These are phyloP conservation scores for Aspergillus amoenus DNA, from an alignment of 2,329 filamentous ascomycete species.

Conservation along the genomic window DNA sequence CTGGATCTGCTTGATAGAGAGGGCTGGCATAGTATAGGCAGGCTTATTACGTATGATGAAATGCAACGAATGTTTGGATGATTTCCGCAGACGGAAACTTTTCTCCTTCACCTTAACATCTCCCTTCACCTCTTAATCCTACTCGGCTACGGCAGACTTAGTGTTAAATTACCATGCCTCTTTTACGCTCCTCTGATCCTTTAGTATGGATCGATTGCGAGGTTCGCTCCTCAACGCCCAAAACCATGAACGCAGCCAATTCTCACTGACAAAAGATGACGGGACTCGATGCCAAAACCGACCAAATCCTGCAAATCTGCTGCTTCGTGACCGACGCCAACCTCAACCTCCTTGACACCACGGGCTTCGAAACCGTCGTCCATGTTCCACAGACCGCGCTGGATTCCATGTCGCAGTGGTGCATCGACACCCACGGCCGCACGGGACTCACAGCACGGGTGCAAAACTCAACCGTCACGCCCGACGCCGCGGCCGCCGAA, in stretches of 20 bases:
- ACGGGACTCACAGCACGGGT: conserved; percentile 81
- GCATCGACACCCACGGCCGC: conserved; percentile 71
- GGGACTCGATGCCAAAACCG: conserved; percentile 72
- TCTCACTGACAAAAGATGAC: conserved; percentile 69
- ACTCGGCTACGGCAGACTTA: background rate
- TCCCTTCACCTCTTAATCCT: background rate
- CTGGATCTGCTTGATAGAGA: background rate
- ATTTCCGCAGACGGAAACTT: conserved; percentile 11
- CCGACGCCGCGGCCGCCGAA: conserved; percentile 68
- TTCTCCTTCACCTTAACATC: background rate
- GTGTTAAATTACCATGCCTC: conserved; percentile 34
- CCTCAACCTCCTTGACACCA: conserved; percentile 71
- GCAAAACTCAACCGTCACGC: conserved; percentile 68
- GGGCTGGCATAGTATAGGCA: background rate
- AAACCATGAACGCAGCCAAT: background rate
- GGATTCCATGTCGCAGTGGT: conserved; percentile 86
- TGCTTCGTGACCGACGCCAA: conserved; percentile 85
- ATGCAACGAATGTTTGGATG: background rate
- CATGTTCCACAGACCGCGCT: conserved; percentile 70
- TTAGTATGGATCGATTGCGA: conserved; percentile 87
- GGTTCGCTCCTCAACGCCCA: conserved; percentile 38
- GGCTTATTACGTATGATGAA: background rate
- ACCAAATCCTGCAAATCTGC: conserved; percentile 87
- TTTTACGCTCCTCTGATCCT: conserved; percentile 58
- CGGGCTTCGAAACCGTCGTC: conserved; percentile 77